Base-by-base conservation (phyloP, 495 filamentous ascomycete genomes). In the Pseudoneurospora amorphoporcata region DNA sequence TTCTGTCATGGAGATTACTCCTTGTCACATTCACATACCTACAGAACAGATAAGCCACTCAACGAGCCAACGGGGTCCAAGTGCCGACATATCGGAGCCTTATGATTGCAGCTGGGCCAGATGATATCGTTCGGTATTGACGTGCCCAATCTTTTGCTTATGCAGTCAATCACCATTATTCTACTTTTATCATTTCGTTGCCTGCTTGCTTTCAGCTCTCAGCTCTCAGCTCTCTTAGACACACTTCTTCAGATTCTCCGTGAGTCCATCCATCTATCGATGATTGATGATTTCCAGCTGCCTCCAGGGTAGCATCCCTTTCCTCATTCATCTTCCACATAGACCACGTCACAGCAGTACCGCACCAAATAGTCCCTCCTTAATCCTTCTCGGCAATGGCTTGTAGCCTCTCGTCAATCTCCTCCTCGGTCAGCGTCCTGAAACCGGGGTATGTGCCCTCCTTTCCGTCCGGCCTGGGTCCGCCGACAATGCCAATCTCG, bases 351-450 rank as follows among this genome's bases (percentile, higher is more conserved):
- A 61, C 53, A 32, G 53, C 14, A 32, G 32, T 23, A 61, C 19
- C 23, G 35, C 53, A 32, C 29, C 53, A 65, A 35, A 65, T 65
- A 65, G 23, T 65, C 53, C 10, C 23, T 23, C 68, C 73, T 89
- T 87, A 99, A 84, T 99, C 95, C 88, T 98, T 98, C 85, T 99
- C 95, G 68, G 92, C 92, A 81, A 99, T 98, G 69, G 94, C 93
- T 85, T 99, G 96, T 84, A 99, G 86, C 80, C 95, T 87, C 85
- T 97, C 96, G 78, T 99, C 95, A 78, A 99, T 98, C 88, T 99
- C 95, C 43, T 98, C 95, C 82, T 97, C 94, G 10, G 94, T 96
- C 83, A 99, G 85, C 76, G 90, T 90, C 77, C 94, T 89, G 87
- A 99, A 99, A 75, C 83, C 87, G 69, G 90, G 81, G 79, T 92